phyloP scores from a whole-genome alignment of 139 green algal species.

The Chlamydomonas sphaeroides region DNA sequence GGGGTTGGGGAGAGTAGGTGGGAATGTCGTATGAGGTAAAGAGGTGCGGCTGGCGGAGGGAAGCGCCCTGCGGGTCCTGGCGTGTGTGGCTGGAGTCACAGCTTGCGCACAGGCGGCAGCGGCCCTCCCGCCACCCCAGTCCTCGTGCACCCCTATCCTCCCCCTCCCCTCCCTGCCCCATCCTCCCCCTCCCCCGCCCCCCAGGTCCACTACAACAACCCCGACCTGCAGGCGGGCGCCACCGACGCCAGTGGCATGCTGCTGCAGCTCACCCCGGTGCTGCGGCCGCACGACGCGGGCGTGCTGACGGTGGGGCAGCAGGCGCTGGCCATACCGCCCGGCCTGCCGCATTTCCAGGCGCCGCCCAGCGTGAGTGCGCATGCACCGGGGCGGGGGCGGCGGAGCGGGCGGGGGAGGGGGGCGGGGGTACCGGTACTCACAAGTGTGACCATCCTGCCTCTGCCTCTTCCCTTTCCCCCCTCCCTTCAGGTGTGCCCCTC shows the following conservation, averaged over 20 bases:
- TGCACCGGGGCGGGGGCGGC: too few species aligned
- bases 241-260: constrained; percentile 9
- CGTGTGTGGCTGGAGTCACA: too few species aligned
- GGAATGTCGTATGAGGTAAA: neutral
- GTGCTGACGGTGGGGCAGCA: constrained; percentile 15
- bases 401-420: neutral
- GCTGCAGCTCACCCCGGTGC: neutral
- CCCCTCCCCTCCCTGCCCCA: neutral
- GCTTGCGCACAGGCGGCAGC: too few species aligned
- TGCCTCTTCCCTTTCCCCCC: too few species aligned
- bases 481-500: neutral
- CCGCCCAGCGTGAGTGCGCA: neutral
- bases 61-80: too few species aligned
- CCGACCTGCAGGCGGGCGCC: neutral
- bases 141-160: neutral
- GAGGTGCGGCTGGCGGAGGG: too few species aligned
- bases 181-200: neutral
- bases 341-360: neutral
- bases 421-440: too few species aligned
- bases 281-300: constrained; percentile 24
- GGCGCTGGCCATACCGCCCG: constrained; percentile 26
- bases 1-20: too few species aligned
- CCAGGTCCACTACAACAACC: constrained; percentile 39
- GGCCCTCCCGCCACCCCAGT: too few species aligned
- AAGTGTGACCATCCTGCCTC: too few species aligned